phyloP scores from a whole-genome alignment of 306 rosid species.

The Morella rubra region DNA sequence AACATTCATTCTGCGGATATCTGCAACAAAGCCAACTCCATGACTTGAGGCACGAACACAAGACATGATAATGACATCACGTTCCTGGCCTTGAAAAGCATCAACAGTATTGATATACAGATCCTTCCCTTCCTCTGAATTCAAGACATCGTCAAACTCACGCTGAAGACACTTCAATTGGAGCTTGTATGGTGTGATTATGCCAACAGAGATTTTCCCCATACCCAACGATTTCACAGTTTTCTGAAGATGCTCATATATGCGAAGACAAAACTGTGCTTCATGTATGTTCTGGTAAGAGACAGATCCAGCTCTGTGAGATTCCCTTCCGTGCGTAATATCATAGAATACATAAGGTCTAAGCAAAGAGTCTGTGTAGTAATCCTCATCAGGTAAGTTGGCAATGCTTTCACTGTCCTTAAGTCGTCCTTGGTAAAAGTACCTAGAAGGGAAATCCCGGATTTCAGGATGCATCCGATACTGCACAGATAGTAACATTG shows the following conservation, averaged over 20 bases:
- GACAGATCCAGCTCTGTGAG: conserved; percentile 96
- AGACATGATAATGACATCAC: conserved; percentile 97
- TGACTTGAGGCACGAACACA: conserved; percentile 95
- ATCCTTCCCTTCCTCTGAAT: conserved; percentile 93
- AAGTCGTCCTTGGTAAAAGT: conserved; percentile 94
- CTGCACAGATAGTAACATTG: conserved; percentile 93
- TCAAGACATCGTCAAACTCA: conserved; percentile 82
- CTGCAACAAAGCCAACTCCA: conserved; percentile 97
- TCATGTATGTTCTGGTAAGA: conserved; percentile 87
- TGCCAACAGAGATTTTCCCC: conserved; percentile 83
- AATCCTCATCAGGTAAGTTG: conserved; percentile 76
- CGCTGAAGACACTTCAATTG: conserved; percentile 96
- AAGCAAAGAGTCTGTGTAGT: conserved; percentile 81
- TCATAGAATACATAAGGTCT: conserved; percentile 87
- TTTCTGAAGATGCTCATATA: conserved; percentile 88
- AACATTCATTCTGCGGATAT: conserved; percentile 94
- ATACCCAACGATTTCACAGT: conserved; percentile 55
- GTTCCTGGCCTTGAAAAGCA: conserved; percentile 99
- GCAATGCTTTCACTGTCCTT: conserved; percentile 84
- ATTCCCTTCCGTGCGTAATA: conserved; percentile 90
- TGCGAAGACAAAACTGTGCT: conserved; percentile 87
- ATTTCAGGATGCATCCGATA: conserved; percentile 98
- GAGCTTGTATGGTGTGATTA: conserved; percentile 95
- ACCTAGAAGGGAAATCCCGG: conserved; percentile 95
- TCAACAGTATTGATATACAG: conserved; percentile 92